Percentiles rank a stretch among this genome's conserved stretches.
Conservation (phyloP, 345 rosid genomes). For the Passiflora organensis region DNA sequence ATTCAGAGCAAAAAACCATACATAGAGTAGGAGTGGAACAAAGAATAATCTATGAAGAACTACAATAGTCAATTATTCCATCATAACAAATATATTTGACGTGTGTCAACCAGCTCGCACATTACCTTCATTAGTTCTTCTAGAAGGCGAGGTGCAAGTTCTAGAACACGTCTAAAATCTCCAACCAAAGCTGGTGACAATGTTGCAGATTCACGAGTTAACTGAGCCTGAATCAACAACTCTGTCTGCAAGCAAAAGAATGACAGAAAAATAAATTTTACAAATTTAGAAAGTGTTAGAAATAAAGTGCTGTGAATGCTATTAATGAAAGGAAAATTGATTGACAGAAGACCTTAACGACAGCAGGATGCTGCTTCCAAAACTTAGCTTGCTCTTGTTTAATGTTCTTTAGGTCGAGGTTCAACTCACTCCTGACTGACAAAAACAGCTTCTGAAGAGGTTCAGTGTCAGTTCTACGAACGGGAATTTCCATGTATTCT, state of each 20-base stretch:
- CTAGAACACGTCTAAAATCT: conserved; percentile 83
- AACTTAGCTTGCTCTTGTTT: conserved; percentile 99
- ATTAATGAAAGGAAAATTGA: conserved; percentile 6
- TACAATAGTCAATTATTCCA: not conserved
- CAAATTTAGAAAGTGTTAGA: too few species aligned
- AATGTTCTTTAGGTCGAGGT: conserved; percentile 86
- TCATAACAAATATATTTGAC: conserved; percentile 2
- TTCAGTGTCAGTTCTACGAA: conserved; percentile 90
- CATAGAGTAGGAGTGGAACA: not conserved
- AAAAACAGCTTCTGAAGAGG: conserved; percentile 95
- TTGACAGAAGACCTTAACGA: conserved; percentile 65
- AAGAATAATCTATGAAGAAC: not conserved
- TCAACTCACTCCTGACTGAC: conserved; percentile 94
- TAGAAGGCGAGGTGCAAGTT: conserved; percentile 93
- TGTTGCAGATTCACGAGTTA: conserved; percentile 68
- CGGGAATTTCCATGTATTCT: conserved; percentile 94
- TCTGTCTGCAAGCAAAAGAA: conserved; percentile 55
- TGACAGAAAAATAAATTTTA: conserved; percentile 8
- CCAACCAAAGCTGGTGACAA: conserved; percentile 70
- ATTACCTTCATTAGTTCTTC: conserved; percentile 91
- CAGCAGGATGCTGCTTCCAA: conserved; percentile 97
- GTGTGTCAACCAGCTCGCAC: conserved; percentile 1
- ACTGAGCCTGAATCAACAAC: conserved; percentile 94
- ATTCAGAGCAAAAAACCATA: not conserved
- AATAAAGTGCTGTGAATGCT: conserved; percentile 1